Percentiles rank a stretch among this genome's conserved stretches.
Conservation (phyloP, 176 grass and related monocot genomes). For the Oryza australiensis region DNA sequence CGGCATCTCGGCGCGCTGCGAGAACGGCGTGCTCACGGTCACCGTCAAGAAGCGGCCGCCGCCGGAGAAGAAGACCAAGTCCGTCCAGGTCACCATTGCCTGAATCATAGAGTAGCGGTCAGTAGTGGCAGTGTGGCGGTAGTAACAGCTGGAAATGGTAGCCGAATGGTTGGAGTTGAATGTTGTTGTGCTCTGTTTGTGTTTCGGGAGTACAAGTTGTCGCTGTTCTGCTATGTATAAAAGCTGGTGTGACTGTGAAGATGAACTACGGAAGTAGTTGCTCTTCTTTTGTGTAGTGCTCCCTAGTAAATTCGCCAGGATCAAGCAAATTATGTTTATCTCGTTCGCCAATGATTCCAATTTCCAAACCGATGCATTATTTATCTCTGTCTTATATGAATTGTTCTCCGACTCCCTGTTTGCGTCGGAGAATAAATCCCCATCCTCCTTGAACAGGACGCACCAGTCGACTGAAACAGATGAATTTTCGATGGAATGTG, state of each 20-base stretch:
- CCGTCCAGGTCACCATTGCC: conserved; percentile 53
- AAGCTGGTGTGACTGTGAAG: neutral
- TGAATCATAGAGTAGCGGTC: neutral
- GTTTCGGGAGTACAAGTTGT: neutral
- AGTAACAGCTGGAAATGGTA: neutral
- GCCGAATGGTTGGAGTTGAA: neutral
- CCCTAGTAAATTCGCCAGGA: no score
- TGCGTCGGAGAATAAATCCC: no score
- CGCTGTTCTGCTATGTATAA: neutral
- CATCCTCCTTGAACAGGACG: no score
- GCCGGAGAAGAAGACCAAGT: conserved; percentile 67
- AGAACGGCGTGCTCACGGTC: conserved; percentile 70
- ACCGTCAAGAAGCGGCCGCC: conserved; percentile 63
- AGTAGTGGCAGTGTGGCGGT: neutral
- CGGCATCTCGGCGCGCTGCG: conserved; percentile 52
- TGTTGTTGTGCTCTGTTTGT: neutral
- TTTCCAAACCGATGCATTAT: no score
- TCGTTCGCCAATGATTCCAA: no score
- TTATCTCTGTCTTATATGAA: no score
- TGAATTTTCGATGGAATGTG: no score
- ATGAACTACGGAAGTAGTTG: neutral
- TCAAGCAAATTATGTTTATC: no score
- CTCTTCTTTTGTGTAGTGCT: no score
- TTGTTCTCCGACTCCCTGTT: no score
- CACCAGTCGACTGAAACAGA: no score